Conservation (phyloP, 306 rosid genomes). For the Quercus engelmannii region DNA sequence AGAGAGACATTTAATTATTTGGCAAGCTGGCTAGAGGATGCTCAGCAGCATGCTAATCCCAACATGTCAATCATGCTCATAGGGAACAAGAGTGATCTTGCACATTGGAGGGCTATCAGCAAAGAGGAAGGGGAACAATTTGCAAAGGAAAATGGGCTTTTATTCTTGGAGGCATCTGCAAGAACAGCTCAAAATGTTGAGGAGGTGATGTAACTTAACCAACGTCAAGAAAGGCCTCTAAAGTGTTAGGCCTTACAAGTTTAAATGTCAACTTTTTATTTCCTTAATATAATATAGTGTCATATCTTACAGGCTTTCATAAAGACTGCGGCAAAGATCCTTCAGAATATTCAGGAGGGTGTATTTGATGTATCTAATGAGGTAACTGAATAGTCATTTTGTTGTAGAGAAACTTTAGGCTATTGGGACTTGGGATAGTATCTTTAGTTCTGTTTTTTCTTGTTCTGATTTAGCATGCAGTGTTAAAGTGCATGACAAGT, state of each 20-base stretch:
- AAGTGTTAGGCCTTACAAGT: neutral
- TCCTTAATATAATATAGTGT: neutral
- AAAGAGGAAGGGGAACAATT: conserved; percentile 97
- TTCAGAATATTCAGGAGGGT: conserved; percentile 88
- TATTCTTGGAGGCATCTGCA: conserved; percentile 96
- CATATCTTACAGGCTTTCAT: conserved; percentile 67
- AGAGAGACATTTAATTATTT: conserved; percentile 83
- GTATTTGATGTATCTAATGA: conserved; percentile 90
- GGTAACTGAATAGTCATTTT: conserved; percentile 43
- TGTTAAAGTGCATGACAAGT: neutral
- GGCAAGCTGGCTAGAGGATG: conserved; percentile 99
- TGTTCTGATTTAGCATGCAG: neutral
- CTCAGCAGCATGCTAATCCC: conserved; percentile 96
- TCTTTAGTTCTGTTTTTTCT: neutral
- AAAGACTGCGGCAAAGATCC: conserved; percentile 84
- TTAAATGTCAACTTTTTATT: neutral
- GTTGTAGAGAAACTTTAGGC: neutral
- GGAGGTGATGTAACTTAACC: conserved; percentile 55
- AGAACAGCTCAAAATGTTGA: conserved; percentile 93
- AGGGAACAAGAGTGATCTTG: conserved; percentile 88
- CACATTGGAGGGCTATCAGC: conserved; percentile 92
- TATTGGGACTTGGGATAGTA: neutral
- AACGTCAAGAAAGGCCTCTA: neutral
- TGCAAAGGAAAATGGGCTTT: conserved; percentile 92
- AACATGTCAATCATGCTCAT: conserved; percentile 92